Evolutionary conservation across 371 early-diverging fungal genomes (phyloP), one percentile per base, ranked within the genome.

Genomic region (Coemansia sp.): DNA sequence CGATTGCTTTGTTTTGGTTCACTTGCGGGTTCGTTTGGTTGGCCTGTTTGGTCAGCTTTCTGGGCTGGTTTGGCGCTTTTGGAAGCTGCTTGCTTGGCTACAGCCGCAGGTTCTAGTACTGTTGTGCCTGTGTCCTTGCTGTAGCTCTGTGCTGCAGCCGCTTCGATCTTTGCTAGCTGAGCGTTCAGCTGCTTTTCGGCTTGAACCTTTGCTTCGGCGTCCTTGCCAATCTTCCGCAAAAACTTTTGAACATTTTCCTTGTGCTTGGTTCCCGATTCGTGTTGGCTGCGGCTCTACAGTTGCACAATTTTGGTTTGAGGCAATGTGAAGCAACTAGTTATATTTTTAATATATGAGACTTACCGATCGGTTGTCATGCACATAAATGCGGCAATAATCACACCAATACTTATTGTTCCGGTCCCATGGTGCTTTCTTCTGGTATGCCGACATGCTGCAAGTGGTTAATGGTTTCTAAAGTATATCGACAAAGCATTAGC

Each of bases 191-290:
- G 46, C 13, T 32, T 49, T 7, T 75, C 67, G 4, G 66, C 67
- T 4, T 57, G 17, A 7, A 15, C 32, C 53, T 51, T 71, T 8
- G 73, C 66, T 24, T 69, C 61, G 4, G 66, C 51, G 5, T 49
- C 56, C 54, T 82, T 84, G 15, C 75, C 70, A 19, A 83, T 76
- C 52, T 83, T 78, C 13, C 80, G 79, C 52, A 85, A 48, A 52
- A 77, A 84, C 58, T 64, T 71, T 64, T 81, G 80, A 2, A 84
- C 81, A 65, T 78, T 83, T 26, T 80, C 82, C 67, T 84, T 85
- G 81, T 85, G 86, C 61, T 83, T 84, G 19, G 71, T 63, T n/a
- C 86, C 86, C 15, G 51, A 66, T 53, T 85, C 85, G 62, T 85
- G 86, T 19, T 65, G 70, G 44, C 55, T 60, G 1, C 84, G 80